A percentile compares a stretch with the other conserved stretches of the same genome.
Evolutionary conservation across 2,329 filamentous ascomycete species (phyloP).

Genomic region (Cladosporium sp.): DNA sequence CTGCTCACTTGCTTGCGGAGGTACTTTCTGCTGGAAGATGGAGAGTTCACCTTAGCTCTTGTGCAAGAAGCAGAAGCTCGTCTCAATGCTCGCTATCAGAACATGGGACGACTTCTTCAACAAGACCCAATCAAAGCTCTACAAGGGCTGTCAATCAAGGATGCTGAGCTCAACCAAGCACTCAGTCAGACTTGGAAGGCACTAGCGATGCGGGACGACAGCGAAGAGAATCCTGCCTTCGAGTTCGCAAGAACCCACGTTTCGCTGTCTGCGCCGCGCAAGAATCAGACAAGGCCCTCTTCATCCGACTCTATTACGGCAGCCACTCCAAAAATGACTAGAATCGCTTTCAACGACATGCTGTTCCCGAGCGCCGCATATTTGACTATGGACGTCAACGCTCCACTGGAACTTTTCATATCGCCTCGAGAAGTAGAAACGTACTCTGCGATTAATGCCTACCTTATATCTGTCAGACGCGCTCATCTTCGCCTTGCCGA

Average conservation of each 20-base stretch:
- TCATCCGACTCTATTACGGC: conserved; percentile 33
- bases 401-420: conserved; percentile 83
- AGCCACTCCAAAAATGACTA: conserved; percentile 36
- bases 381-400: conserved; percentile 65
- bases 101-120: conserved; percentile 47
- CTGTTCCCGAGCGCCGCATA: conserved; percentile 70
- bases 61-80: conserved; percentile 79
- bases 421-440: conserved; percentile 66
- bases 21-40: conserved; percentile 79
- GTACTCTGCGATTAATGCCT: conserved; percentile 82
- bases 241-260: conserved; percentile 76
- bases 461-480: conserved; percentile 76
- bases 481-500: conserved; percentile 78
- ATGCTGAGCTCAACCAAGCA: conserved; percentile 75
- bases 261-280: conserved; percentile 57
- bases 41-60: conserved; percentile 84
- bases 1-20: conserved; percentile 71
- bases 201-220: conserved; percentile 64
- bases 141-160: conserved; percentile 66
- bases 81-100: conserved; percentile 66
- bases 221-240: conserved; percentile 39
- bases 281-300: conserved; percentile 29
- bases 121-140: conserved; percentile 46
- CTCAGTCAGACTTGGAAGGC: conserved; percentile 72
- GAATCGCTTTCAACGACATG: conserved; percentile 66